Percentiles rank a stretch among this genome's conserved stretches.
Evolutionary conservation across 2,329 filamentous ascomycete species (phyloP).

Genomic region (Venturia carpophila): DNA sequence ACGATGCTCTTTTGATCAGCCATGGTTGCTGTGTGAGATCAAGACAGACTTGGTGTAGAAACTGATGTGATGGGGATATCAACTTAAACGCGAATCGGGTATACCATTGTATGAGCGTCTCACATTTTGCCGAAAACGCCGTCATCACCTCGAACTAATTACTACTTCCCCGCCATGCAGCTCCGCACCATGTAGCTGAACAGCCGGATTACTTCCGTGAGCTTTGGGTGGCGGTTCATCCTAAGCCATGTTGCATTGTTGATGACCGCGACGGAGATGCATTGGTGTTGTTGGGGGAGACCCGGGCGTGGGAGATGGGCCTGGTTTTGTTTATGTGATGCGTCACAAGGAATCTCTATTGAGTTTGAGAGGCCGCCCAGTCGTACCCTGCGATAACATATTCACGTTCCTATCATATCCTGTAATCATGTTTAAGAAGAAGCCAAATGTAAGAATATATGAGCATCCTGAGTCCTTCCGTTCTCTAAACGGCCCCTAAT

Average conservation of each 20-base stretch:
- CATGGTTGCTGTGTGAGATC: slow-evolving; percentile 23
- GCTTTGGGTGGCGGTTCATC: not conserved
- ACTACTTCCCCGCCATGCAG: not conserved
- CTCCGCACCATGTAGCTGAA: slow-evolving; percentile 4
- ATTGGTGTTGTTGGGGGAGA: not conserved
- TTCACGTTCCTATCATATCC: not conserved
- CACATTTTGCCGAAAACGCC: not conserved
- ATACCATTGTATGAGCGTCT: not conserved
- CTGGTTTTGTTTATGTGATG: not conserved
- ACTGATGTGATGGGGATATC: not conserved
- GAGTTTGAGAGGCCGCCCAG: not conserved
- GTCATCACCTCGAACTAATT: not conserved
- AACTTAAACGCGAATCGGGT: not conserved
- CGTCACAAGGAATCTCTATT: not conserved
- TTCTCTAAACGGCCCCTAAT: slow-evolving; percentile 8
- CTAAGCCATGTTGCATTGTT: not conserved
- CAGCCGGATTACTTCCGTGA: slow-evolving; percentile 5
- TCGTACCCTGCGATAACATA: not conserved
- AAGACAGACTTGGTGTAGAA: not conserved
- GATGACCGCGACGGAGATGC: not conserved
- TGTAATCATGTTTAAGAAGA: slow-evolving; percentile 54
- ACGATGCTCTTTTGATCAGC: slow-evolving; percentile 29
- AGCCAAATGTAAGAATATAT: slow-evolving; percentile 43
- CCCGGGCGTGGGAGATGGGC: not conserved
- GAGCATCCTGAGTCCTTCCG: slow-evolving; percentile 24